These are phyloP conservation scores for Gastrolobium bilobum DNA, from an alignment of 306 rosid genomes.

Conservation along the genomic window DNA sequence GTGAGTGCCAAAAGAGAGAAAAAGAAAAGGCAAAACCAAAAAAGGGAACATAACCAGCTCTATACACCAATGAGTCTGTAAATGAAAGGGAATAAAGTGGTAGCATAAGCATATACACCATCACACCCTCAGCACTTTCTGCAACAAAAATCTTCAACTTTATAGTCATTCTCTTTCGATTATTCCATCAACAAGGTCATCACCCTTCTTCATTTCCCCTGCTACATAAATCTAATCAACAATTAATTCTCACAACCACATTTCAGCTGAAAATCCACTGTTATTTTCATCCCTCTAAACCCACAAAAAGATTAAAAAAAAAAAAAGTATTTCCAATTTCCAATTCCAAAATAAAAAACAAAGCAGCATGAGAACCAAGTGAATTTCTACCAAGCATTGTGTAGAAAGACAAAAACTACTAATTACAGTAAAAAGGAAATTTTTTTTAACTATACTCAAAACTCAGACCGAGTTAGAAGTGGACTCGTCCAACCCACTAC, in stretches of 20 bases:
- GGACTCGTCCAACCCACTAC: constrained; percentile 42
- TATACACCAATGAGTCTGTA: background rate
- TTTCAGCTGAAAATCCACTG: constrained; percentile 10
- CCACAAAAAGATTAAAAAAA: background rate
- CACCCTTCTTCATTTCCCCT: background rate
- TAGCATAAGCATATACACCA: constrained; percentile 42
- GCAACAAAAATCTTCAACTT: constrained; percentile 40
- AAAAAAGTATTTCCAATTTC: constrained; percentile 9
- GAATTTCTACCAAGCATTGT: constrained; percentile 10
- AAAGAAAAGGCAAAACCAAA: background rate
- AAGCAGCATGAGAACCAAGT: background rate
- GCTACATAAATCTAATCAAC: constrained; percentile 5
- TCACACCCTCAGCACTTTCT: constrained; percentile 32
- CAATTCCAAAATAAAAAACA: background rate
- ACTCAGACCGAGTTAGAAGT: constrained; percentile 56
- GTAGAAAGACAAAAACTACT: background rate
- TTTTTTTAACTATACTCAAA: constrained; percentile 51
- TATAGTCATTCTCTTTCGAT: constrained; percentile 17
- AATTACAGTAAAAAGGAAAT: constrained; percentile 22
- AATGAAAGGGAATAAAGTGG: constrained; percentile 50
- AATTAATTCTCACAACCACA: constrained; percentile 4
- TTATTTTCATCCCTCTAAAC: background rate
- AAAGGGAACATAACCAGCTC: constrained; percentile 41
- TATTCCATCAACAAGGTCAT: constrained; percentile 34
- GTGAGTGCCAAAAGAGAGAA: constrained; percentile 28